Evolutionary conservation across 2,329 filamentous ascomycete species (phyloP).

Genomic region (Cercospora beticola): DNA sequence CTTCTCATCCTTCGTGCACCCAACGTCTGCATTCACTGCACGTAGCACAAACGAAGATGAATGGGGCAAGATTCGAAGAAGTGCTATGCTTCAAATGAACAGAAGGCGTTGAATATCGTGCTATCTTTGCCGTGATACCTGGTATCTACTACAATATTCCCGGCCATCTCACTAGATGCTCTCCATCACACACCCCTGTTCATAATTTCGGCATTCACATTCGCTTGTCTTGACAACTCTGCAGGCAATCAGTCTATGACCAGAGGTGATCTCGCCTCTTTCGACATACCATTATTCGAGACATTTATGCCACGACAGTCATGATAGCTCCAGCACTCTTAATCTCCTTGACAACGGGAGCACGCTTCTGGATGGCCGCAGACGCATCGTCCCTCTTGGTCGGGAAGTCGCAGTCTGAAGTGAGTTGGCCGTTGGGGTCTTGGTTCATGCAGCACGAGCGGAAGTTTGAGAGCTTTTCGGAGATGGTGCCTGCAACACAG

Average conservation of each 20-base stretch:
- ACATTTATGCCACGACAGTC: background rate
- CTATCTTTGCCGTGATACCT: background rate
- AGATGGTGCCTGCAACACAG: background rate
- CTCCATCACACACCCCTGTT: background rate
- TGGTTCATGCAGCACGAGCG: background rate
- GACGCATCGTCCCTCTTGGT: background rate
- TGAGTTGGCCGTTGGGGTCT: background rate
- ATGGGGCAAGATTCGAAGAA: background rate
- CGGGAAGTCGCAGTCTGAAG: background rate
- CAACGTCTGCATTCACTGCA: background rate
- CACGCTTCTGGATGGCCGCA: background rate
- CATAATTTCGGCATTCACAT: background rate
- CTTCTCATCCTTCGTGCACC: background rate
- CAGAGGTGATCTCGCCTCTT: background rate
- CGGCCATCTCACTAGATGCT: background rate
- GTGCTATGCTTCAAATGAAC: background rate
- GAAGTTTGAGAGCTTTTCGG: background rate
- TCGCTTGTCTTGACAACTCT: background rate
- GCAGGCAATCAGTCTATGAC: background rate
- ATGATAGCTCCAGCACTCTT: background rate
- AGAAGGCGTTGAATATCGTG: background rate
- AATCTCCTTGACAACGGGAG: background rate
- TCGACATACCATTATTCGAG: background rate
- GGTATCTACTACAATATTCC: background rate
- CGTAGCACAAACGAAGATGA: background rate